A percentile compares a stretch with the other conserved stretches of the same genome.
These are phyloP conservation scores for Claviceps quebecensis DNA, from an alignment of 2,329 filamentous ascomycete species.

Conservation along the genomic window DNA sequence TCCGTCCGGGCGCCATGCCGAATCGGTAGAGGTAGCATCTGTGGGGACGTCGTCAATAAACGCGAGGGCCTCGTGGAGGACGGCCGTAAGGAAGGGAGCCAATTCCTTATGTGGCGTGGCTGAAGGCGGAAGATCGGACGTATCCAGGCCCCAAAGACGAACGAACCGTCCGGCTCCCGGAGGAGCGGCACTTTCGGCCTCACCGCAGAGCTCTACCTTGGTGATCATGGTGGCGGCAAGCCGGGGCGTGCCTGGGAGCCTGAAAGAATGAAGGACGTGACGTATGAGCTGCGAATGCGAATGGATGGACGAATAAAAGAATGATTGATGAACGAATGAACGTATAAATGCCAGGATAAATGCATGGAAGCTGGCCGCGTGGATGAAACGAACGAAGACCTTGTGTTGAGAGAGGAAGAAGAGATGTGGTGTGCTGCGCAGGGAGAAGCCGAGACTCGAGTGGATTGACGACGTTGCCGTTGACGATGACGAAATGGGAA, in stretches of 20 bases:
- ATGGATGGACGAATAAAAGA: background rate
- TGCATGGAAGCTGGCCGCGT: background rate
- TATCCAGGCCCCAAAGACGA: constrained; percentile 38
- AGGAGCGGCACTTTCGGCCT: background rate
- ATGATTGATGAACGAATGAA: background rate
- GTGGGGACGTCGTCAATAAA: constrained; percentile 41
- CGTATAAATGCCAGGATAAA: background rate
- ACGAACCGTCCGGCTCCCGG: constrained; percentile 31
- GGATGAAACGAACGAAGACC: background rate
- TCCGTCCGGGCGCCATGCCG: constrained; percentile 36
- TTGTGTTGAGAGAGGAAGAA: background rate
- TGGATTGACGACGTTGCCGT: background rate
- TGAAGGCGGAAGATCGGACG: constrained; percentile 31
- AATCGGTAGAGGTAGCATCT: constrained; percentile 1
- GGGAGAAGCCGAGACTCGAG: background rate
- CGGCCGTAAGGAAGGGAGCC: constrained; percentile 32
- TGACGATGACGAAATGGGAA: background rate
- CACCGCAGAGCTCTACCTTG: constrained; percentile 7
- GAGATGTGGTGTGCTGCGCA: background rate
- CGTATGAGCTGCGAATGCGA: background rate
- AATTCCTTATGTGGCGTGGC: constrained; percentile 28
- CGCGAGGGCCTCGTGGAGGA: constrained; percentile 43
- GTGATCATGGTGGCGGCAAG: constrained; percentile 1
- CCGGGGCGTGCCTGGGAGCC: background rate
- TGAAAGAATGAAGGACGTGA: background rate